These are phyloP conservation scores for Amphibolis antarctica DNA, from an alignment of 106 monocot species.

Conservation along the genomic window DNA sequence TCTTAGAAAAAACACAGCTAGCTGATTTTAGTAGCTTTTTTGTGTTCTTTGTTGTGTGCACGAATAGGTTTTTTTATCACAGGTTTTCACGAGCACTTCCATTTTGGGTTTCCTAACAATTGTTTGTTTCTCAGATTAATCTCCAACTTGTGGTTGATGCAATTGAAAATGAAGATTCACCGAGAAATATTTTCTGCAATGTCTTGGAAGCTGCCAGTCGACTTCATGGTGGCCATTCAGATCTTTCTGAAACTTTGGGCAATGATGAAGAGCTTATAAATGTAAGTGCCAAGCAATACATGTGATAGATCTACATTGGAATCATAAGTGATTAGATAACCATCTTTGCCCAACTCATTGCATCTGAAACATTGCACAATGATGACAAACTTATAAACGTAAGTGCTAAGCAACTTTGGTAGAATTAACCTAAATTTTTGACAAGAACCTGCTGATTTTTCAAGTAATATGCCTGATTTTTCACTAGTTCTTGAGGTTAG, in stretches of 20 bases:
- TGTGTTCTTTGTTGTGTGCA: not conserved
- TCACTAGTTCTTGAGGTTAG: too few species aligned
- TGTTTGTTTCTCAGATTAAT: conserved; percentile 1
- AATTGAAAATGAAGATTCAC: not conserved
- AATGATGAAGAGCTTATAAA: conserved; percentile 1
- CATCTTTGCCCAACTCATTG: not conserved
- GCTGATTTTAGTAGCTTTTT: too few species aligned
- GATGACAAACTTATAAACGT: conserved; percentile 1
- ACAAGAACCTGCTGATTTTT: too few species aligned
- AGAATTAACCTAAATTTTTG: too few species aligned
- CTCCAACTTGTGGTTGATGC: not conserved
- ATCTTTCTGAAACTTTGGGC: not conserved
- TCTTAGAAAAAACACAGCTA: too few species aligned
- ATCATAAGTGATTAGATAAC: not conserved
- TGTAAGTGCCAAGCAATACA: conserved; percentile 1
- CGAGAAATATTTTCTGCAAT: not conserved
- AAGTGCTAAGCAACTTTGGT: not conserved
- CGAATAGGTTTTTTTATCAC: not conserved
- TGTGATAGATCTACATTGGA: not conserved
- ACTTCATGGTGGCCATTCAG: not conserved
- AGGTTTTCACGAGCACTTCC: too few species aligned
- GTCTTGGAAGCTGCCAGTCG: not conserved
- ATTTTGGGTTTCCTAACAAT: not conserved
- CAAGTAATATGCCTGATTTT: too few species aligned
- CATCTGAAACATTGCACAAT: not conserved